Conservation (phyloP, 176 grass and related monocot genomes). For the Musa itinerans region DNA sequence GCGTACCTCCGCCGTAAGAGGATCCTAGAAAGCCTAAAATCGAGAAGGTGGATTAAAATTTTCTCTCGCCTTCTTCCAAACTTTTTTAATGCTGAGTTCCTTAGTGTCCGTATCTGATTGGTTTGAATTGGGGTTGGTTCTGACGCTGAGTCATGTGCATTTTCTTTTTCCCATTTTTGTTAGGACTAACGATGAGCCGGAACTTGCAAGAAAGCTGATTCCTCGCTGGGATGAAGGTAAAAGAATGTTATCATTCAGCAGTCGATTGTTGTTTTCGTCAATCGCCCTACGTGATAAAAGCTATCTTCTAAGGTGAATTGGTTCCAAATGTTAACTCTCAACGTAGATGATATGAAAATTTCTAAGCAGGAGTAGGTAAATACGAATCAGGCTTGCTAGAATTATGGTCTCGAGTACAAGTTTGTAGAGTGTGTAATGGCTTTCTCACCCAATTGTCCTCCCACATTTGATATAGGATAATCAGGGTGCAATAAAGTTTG, state of each 20-base stretch:
- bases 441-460: too few relatives aligned
- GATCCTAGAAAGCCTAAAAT: constrained; percentile 52
- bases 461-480: too few relatives aligned
- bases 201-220: constrained; percentile 61
- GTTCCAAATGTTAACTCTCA: neutral
- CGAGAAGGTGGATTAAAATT: constrained; percentile 33
- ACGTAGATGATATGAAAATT: neutral
- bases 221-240: constrained; percentile 88
- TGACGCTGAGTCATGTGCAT: neutral
- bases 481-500: too few relatives aligned
- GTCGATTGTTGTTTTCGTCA: neutral
- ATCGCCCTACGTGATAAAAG: neutral
- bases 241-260: neutral
- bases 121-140: neutral
- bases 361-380: too few relatives aligned
- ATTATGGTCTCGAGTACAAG: too few relatives aligned
- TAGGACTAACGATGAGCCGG: constrained; percentile 68
- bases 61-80: neutral
- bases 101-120: neutral
- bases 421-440: too few relatives aligned
- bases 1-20: constrained; percentile 86
- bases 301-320: neutral
- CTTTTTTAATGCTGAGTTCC: neutral
- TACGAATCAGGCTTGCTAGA: too few relatives aligned
- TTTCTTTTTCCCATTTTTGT: constrained; percentile 6